These are phyloP conservation scores for Wickerhamomyces hampshirensis DNA, from an alignment of 805 yeast genomes.

Conservation along the genomic window DNA sequence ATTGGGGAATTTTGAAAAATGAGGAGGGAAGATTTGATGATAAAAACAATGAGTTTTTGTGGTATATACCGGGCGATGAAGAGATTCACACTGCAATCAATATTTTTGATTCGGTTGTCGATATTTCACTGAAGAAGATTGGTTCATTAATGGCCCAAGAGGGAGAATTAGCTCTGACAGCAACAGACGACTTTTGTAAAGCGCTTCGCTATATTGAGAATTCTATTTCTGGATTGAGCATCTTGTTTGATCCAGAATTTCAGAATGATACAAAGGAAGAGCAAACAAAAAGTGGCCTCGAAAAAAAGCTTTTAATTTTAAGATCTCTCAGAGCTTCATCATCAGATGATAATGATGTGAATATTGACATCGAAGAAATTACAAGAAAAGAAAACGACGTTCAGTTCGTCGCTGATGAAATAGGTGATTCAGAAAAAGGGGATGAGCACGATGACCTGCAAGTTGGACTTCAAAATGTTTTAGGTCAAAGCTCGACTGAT, in stretches of 20 bases:
- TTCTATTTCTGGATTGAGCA: slow-evolving; percentile 63
- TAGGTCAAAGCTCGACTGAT: not conserved
- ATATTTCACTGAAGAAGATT: slow-evolving; percentile 39
- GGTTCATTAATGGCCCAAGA: slow-evolving; percentile 28
- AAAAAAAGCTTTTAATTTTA: slow-evolving; percentile 27
- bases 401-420: slow-evolving; percentile 6
- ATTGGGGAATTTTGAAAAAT: slow-evolving; percentile 77
- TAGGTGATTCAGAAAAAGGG: slow-evolving; percentile 16
- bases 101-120: slow-evolving; percentile 46
- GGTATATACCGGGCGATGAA: slow-evolving; percentile 65
- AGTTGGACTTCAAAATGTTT: not conserved
- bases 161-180: slow-evolving; percentile 21
- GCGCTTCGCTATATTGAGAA: slow-evolving; percentile 55
- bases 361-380: slow-evolving; percentile 33
- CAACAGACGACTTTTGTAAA: slow-evolving; percentile 50
- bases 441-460: slow-evolving; percentile 21
- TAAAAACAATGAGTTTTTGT: slow-evolving; percentile 51
- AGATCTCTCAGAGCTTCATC: slow-evolving; percentile 32
- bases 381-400: slow-evolving; percentile 27
- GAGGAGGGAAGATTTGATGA: slow-evolving; percentile 42
- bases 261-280: slow-evolving; percentile 24
- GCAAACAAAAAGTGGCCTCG: slow-evolving; percentile 10
- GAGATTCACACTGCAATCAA: slow-evolving; percentile 61
- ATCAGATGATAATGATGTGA: slow-evolving; percentile 31
- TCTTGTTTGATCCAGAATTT: slow-evolving; percentile 69